Evolutionary conservation across 225 moss, liverwort and hornwort species (phyloP).

Genomic region (Neckera pumila): DNA sequence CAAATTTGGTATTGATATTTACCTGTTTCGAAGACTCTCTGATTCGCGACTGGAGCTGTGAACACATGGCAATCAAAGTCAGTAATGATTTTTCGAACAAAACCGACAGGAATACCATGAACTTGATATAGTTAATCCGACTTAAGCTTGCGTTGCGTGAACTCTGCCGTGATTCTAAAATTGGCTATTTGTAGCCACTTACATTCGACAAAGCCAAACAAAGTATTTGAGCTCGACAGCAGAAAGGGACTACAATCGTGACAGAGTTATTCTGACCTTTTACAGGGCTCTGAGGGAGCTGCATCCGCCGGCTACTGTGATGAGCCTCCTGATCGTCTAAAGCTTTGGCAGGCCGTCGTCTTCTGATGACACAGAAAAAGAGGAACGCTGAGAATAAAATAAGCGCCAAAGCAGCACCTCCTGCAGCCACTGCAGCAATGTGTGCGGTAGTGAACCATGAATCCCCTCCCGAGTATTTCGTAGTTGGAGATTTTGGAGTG

Average conservation of each 20-base stretch:
- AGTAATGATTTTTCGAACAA: neutral
- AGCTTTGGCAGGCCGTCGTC: neutral
- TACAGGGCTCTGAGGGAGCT: slow-evolving; percentile 35
- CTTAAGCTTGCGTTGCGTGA: no score
- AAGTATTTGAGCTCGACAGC: neutral
- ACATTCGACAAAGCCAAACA: neutral
- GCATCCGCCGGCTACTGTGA: slow-evolving; percentile 13
- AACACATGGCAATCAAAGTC: neutral
- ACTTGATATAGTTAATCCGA: neutral
- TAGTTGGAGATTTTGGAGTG: neutral
- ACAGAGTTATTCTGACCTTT: slow-evolving; percentile 27
- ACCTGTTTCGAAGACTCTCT: slow-evolving; percentile 13
- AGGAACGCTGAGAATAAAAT: neutral
- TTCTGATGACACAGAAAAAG: slow-evolving; percentile 8
- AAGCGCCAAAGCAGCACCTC: slow-evolving; percentile 5
- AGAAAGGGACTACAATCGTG: no score
- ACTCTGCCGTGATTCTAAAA: no score
- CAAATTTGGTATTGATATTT: neutral
- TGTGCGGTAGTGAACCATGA: slow-evolving; percentile 19
- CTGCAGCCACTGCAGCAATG: slow-evolving; percentile 16
- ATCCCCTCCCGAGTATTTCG: neutral
- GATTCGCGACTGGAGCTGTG: neutral
- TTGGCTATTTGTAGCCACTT: neutral
- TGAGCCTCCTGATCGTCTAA: slow-evolving; percentile 6
- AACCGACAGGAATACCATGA: neutral